phyloP scores from a whole-genome alignment of 2,329 filamentous ascomycete species.

The Ceratocystis colombiana region DNA sequence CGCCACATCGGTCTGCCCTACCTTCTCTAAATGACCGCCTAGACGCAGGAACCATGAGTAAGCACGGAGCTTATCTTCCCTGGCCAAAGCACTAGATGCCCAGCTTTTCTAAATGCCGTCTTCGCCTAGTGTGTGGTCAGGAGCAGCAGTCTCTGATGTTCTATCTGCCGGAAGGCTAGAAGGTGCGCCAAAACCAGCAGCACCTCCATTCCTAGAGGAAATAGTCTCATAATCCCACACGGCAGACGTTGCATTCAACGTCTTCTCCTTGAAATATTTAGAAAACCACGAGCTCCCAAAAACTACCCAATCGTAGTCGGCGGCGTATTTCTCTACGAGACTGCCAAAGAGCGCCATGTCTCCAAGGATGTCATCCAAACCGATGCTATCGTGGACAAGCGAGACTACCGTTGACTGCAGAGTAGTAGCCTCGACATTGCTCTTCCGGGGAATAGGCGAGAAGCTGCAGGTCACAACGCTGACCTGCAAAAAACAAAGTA shows the following conservation, averaged over 20 bases:
- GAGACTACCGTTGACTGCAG: conserved; percentile 4
- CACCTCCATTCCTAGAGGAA: background rate
- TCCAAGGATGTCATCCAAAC: background rate
- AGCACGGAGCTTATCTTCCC: background rate
- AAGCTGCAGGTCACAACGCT: background rate
- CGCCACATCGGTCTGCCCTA: background rate
- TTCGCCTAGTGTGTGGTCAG: background rate
- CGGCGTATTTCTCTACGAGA: background rate
- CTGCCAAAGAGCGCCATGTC: background rate
- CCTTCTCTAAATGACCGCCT: background rate
- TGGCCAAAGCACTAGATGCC: background rate
- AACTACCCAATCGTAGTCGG: background rate
- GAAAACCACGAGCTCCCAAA: background rate
- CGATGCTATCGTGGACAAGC: background rate
- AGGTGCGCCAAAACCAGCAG: background rate
- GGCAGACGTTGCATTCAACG: background rate
- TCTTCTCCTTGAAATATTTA: background rate
- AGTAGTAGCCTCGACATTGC: background rate
- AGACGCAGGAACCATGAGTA: conserved; percentile 2
- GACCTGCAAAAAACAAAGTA: background rate
- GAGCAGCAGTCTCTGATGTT: background rate
- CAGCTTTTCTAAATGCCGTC: background rate
- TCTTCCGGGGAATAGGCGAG: background rate
- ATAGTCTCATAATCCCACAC: background rate
- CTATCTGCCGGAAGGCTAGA: background rate